phyloP scores from a whole-genome alignment of 768 basidiomycete genomes.

The Glaciozyma antarctica region DNA sequence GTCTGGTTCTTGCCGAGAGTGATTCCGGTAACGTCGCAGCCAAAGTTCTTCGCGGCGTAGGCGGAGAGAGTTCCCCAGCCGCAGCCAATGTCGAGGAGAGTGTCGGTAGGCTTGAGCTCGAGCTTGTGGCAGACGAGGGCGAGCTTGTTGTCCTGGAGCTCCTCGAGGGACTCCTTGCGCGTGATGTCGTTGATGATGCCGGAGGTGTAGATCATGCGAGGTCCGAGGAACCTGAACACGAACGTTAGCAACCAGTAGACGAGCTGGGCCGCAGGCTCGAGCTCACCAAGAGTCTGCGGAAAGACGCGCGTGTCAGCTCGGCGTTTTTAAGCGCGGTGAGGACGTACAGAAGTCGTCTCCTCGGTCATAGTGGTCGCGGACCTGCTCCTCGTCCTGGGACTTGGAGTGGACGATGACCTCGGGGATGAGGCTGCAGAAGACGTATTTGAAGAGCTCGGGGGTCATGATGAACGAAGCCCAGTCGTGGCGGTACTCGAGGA shows the following conservation, averaged over 20 bases:
- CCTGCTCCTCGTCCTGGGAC: constrained; percentile 86
- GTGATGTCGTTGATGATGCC: constrained; percentile 69
- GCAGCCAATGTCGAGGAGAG: constrained; percentile 45
- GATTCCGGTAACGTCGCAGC: constrained; percentile 90
- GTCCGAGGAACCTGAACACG: constrained; percentile 70
- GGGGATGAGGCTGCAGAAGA: constrained; percentile 76
- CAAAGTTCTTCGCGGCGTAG: constrained; percentile 94
- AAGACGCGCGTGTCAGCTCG: neutral
- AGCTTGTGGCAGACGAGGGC: constrained; percentile 91
- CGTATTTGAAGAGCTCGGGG: constrained; percentile 83
- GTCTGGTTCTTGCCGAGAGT: constrained; percentile 87
- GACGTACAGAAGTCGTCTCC: constrained; percentile 81
- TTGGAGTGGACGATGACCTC: constrained; percentile 88
- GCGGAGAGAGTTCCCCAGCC: constrained; percentile 96
- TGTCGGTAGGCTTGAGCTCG: constrained; percentile 73
- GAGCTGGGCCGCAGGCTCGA: neutral
- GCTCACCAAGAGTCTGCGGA: constrained; percentile 51
- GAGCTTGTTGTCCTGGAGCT: constrained; percentile 97
- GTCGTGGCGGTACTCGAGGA: constrained; percentile 89
- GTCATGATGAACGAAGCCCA: constrained; percentile 91
- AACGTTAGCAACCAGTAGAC: neutral
- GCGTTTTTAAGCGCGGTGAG: neutral
- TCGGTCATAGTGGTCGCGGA: constrained; percentile 90
- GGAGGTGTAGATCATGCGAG: constrained; percentile 95
- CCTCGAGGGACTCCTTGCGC: constrained; percentile 70